Percentiles rank a stretch among this genome's conserved stretches.
Conservation (phyloP, 179 eudicot genomes). For the Silene vulgaris region DNA sequence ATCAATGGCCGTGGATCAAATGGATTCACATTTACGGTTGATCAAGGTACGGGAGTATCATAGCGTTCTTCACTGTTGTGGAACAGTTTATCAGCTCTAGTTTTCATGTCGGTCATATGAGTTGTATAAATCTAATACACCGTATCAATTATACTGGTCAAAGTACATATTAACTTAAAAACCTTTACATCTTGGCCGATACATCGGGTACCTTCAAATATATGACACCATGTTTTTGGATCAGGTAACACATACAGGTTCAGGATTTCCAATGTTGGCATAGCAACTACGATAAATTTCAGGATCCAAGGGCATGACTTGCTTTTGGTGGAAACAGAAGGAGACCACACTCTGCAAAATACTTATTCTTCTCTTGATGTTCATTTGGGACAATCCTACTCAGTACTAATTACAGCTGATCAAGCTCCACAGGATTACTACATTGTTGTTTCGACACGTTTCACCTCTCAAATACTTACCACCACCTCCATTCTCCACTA, state of each 20-base stretch:
- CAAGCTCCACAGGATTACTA: conserved; percentile 54
- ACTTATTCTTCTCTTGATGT: conserved; percentile 50
- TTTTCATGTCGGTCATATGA: neutral
- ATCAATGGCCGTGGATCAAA: conserved; percentile 39
- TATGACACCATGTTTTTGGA: conserved; percentile 4
- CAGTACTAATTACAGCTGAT: conserved; percentile 51
- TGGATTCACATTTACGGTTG: conserved; percentile 37
- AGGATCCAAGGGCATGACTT: conserved; percentile 62
- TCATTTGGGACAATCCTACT: conserved; percentile 59
- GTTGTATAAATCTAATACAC: too few relatives aligned
- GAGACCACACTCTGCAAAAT: conserved; percentile 60
- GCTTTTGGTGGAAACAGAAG: conserved; percentile 63
- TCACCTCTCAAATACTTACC: conserved; percentile 41
- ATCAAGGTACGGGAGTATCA: conserved; percentile 28
- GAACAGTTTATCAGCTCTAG: neutral
- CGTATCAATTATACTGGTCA: too few relatives aligned
- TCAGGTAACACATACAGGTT: conserved; percentile 65
- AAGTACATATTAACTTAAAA: too few relatives aligned
- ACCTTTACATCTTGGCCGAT: too few relatives aligned
- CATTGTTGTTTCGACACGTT: conserved; percentile 53
- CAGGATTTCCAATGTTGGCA: conserved; percentile 65
- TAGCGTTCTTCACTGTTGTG: too few relatives aligned
- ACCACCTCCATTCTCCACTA: conserved; percentile 47
- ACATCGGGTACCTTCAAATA: too few relatives aligned
- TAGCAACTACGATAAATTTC: conserved; percentile 51